phyloP scores from a whole-genome alignment of 2,329 filamentous ascomycete species.

The Apiospora aurea region DNA sequence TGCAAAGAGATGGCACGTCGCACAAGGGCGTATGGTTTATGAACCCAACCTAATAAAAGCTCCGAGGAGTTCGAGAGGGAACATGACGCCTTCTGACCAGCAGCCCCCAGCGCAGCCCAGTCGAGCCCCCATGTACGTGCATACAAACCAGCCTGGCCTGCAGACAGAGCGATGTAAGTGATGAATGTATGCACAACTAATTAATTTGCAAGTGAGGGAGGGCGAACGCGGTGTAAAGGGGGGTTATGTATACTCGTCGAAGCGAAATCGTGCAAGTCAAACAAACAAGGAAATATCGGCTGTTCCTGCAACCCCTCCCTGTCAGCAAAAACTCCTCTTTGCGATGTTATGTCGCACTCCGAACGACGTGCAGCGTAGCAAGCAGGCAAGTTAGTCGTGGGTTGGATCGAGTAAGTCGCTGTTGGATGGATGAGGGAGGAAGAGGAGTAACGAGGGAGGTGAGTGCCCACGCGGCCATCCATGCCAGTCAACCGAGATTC shows the following conservation, averaged over 20 bases:
- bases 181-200: background rate
- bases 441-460: background rate
- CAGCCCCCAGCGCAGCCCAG: background rate
- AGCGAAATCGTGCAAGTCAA: background rate
- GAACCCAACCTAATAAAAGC: background rate
- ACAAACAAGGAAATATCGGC: conserved; percentile 2
- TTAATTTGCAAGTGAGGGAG: conserved; percentile 6
- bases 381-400: background rate
- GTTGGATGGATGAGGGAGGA: background rate
- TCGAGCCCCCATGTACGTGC: background rate
- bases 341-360: conserved; percentile 2
- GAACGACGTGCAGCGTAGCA: background rate
- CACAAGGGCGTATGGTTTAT: background rate
- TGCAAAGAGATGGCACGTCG: background rate
- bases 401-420: background rate
- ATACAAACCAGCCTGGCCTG: background rate
- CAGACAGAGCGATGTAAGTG: background rate
- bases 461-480: background rate
- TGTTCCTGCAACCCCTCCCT: conserved; percentile 13
- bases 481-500: background rate
- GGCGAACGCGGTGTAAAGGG: conserved; percentile 16
- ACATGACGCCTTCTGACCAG: background rate
- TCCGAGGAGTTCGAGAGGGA: background rate
- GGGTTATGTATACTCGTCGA: background rate
- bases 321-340: background rate